A percentile compares a stretch with the other conserved stretches of the same genome.
Evolutionary conservation across 371 early-diverging fungal species (phyloP).

Genomic region (Actinomortierella wolfii): DNA sequence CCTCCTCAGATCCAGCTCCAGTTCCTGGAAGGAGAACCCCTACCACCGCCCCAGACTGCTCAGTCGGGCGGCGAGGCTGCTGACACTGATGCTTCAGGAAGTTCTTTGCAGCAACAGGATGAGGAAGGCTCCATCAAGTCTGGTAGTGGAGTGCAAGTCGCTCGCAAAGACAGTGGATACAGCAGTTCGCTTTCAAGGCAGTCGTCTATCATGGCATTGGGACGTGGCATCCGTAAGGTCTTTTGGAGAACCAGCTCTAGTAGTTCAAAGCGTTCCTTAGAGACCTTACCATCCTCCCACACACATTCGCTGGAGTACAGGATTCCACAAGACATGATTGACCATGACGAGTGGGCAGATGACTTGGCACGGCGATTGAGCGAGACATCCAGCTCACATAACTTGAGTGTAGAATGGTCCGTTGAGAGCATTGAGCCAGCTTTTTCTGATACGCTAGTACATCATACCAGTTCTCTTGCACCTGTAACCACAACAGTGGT

Average conservation of each 20-base stretch:
- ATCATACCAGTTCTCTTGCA: too few species aligned
- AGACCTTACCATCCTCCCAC: too few species aligned
- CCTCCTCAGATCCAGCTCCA: slow-evolving; percentile 45
- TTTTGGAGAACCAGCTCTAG: slow-evolving; percentile 21
- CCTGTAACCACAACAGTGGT: too few species aligned
- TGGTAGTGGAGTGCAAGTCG: slow-evolving; percentile 14
- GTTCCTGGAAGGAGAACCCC: slow-evolving; percentile 36
- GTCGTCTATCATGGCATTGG: slow-evolving; percentile 34
- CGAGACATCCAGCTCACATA: slow-evolving; percentile 12
- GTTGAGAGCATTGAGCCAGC: too few species aligned
- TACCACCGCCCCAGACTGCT: slow-evolving; percentile 11
- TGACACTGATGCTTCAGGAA: slow-evolving; percentile 2
- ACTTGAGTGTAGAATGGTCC: too few species aligned
- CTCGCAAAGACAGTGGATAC: slow-evolving; percentile 45
- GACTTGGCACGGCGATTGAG: slow-evolving; percentile 27
- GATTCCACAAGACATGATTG: slow-evolving; percentile 38
- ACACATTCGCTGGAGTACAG: slow-evolving; percentile 16
- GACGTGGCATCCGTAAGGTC: slow-evolving; percentile 43
- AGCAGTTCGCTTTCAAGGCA: slow-evolving; percentile 37
- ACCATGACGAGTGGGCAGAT: slow-evolving; percentile 38
- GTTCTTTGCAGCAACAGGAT: too few species aligned
- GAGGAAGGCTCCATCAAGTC: too few species aligned
- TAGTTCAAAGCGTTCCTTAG: too few species aligned
- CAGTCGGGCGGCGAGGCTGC: not conserved
- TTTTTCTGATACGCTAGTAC: too few species aligned